Evolutionary conservation across 306 rosid species (phyloP).

Genomic region (Cyamopsis tetragonoloba): DNA sequence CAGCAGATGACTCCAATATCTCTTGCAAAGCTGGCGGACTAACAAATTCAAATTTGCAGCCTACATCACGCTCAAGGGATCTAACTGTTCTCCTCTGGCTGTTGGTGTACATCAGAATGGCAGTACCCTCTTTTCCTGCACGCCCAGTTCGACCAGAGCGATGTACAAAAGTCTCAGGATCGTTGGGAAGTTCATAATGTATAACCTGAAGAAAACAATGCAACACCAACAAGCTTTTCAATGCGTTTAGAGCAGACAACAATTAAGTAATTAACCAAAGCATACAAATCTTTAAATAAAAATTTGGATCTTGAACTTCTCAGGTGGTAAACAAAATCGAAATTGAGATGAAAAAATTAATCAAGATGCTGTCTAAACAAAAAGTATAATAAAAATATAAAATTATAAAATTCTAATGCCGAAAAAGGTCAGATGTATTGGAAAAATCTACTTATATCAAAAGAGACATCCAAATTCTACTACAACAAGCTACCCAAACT

Average conservation of each 20-base stretch:
- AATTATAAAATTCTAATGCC: neutral
- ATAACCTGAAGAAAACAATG: slow-evolving; percentile 53
- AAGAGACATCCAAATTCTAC: neutral
- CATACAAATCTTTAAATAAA: slow-evolving; percentile 1
- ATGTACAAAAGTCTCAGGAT: slow-evolving; percentile 94
- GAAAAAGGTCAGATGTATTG: neutral
- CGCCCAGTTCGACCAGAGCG: slow-evolving; percentile 99
- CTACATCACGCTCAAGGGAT: slow-evolving; percentile 90
- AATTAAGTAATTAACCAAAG: neutral
- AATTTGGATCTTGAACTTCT: slow-evolving; percentile 6
- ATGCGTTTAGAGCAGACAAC: slow-evolving; percentile 6
- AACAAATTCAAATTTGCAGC: slow-evolving; percentile 75
- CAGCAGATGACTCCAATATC: slow-evolving; percentile 74
- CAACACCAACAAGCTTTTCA: slow-evolving; percentile 16
- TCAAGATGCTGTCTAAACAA: neutral
- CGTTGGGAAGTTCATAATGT: slow-evolving; percentile 96
- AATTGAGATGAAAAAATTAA: neutral
- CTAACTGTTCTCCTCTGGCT: slow-evolving; percentile 85
- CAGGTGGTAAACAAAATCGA: slow-evolving; percentile 11
- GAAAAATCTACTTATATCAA: neutral
- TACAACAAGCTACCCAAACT: slow-evolving; percentile 16
- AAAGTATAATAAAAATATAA: neutral
- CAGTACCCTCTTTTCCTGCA: slow-evolving; percentile 87
- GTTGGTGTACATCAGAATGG: slow-evolving; percentile 71
- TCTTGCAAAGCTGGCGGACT: slow-evolving; percentile 66